phyloP scores from a whole-genome alignment of 306 rosid species.

The Fagus crenata region DNA sequence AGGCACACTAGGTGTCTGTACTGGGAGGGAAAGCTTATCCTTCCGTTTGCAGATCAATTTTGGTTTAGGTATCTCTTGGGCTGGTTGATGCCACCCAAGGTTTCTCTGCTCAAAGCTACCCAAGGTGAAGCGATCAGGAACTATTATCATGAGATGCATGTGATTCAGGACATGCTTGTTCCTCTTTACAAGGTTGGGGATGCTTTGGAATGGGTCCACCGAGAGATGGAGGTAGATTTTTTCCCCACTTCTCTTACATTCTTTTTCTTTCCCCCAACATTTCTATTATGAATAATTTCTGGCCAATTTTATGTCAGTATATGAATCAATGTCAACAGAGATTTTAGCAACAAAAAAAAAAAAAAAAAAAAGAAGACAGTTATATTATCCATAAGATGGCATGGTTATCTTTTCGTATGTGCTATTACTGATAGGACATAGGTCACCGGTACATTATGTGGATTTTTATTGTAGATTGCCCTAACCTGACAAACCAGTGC shows the following conservation, averaged over 20 bases:
- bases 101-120: conserved; percentile 94
- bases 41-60: conserved; percentile 88
- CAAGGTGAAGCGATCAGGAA: conserved; percentile 97
- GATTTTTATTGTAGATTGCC: not conserved
- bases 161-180: conserved; percentile 95
- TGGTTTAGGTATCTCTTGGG: conserved; percentile 91
- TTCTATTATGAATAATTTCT: not conserved
- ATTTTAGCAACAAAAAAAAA: not conserved
- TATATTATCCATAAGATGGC: not conserved
- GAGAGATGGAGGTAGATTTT: conserved; percentile 87
- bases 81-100: conserved; percentile 99
- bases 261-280: not conserved
- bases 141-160: conserved; percentile 95
- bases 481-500: not conserved
- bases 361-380: not conserved
- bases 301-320: not conserved
- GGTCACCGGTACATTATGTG: not conserved
- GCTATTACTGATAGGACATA: not conserved
- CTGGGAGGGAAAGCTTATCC: conserved; percentile 99
- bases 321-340: not conserved
- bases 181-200: conserved; percentile 92
- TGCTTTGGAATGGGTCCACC: conserved; percentile 91
- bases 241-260: not conserved
- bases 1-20: conserved; percentile 93
- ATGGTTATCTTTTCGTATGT: not conserved